These are phyloP conservation scores for Globisporangium solare DNA, from an alignment of 352 stramenopile genomes.

Conservation along the genomic window DNA sequence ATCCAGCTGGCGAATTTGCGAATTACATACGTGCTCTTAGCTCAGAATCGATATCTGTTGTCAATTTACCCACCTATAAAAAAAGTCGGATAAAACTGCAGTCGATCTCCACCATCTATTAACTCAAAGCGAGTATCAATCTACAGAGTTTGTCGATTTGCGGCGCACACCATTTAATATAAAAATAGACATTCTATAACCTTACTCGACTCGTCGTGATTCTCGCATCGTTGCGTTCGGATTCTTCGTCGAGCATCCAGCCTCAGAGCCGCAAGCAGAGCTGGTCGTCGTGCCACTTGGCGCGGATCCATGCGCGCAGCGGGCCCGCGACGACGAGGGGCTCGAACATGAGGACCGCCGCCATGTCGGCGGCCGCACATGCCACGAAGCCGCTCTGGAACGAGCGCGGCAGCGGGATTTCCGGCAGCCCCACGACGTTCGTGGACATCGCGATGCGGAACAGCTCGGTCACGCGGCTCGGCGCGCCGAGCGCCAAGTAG, in stretches of 20 bases:
- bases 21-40: too few relatives aligned
- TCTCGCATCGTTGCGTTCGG: neutral
- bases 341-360: slow-evolving; percentile 27
- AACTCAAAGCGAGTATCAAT: too few relatives aligned
- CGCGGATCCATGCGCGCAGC: slow-evolving; percentile 19
- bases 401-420: slow-evolving; percentile 33
- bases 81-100: too few relatives aligned
- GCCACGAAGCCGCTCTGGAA: slow-evolving; percentile 27
- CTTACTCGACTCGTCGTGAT: neutral
- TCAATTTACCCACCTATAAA: too few relatives aligned
- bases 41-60: too few relatives aligned
- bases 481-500: slow-evolving; percentile 38
- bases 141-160: too few relatives aligned
- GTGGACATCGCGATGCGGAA: slow-evolving; percentile 51
- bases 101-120: too few relatives aligned
- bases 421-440: slow-evolving; percentile 42
- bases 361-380: slow-evolving; percentile 20
- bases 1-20: too few relatives aligned
- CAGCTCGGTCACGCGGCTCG: slow-evolving; percentile 28
- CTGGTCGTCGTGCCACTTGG: slow-evolving; percentile 20
- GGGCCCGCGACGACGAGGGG: slow-evolving; percentile 25
- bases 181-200: neutral
- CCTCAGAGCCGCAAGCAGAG: slow-evolving; percentile 21
- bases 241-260: slow-evolving; percentile 20
- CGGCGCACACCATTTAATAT: too few relatives aligned